Conservation (phyloP, 345 rosid genomes). For the rapeseed (Brassica napus) region DNA sequence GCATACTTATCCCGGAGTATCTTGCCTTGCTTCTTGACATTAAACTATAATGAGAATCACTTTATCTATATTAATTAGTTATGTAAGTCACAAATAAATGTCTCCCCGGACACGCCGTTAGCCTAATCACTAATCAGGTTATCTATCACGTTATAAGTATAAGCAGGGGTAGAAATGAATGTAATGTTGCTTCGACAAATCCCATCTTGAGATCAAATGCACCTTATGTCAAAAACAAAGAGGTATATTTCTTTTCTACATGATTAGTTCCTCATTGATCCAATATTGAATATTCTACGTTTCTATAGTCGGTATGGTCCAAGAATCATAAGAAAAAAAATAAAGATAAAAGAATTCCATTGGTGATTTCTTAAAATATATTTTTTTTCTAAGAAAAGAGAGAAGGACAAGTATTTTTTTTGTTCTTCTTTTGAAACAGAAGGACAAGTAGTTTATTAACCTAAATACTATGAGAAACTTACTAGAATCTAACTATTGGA, state of each 20-base stretch:
- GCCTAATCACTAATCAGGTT: neutral
- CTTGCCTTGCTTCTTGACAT: neutral
- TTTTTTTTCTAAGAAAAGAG: neutral
- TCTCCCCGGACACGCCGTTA: neutral
- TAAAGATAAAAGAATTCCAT: constrained; percentile 39
- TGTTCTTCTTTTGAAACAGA: too few species aligned
- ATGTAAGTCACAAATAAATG: neutral
- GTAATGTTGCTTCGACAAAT: neutral
- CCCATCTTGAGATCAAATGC: neutral
- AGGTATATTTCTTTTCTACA: neutral
- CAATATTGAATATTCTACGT: neutral
- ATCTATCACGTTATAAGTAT: neutral
- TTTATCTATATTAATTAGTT: neutral
- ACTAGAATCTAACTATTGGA: neutral
- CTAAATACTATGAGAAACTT: constrained; percentile 2
- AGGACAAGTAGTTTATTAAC: neutral
- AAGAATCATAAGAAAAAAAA: neutral
- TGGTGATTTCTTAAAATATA: constrained; percentile 39
- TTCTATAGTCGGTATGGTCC: neutral
- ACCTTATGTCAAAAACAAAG: neutral
- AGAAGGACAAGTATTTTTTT: constrained; percentile 4
- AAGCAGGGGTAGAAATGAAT: neutral
- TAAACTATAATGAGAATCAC: neutral
- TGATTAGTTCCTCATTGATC: neutral
- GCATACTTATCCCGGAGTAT: neutral